Conservation (phyloP, 441 rosid genomes). For the Jatropha multifida region DNA sequence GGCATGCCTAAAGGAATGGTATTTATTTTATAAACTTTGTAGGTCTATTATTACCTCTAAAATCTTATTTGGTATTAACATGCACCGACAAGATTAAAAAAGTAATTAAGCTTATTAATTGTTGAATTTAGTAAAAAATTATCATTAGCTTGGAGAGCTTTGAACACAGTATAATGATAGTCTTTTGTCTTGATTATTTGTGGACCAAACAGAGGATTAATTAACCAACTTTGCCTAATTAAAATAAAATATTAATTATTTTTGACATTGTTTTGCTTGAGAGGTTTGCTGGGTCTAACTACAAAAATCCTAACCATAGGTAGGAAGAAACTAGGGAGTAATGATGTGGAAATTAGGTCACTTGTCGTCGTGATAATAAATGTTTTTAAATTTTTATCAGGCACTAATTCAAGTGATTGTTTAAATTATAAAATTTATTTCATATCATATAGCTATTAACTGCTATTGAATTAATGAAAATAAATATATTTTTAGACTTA, state of each 20-base stretch:
- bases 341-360: not conserved
- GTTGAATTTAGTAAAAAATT: not conserved
- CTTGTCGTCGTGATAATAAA: not conserved
- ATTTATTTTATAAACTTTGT: slow-evolving; percentile 4
- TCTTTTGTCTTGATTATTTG: slow-evolving; percentile 19
- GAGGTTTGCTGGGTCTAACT: not conserved
- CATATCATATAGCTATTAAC: no score
- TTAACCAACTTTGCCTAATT: not conserved
- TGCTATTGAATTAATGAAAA: no score
- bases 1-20: slow-evolving; percentile 8
- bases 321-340: not conserved
- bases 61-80: not conserved
- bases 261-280: not conserved
- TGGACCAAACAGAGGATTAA: slow-evolving; percentile 10
- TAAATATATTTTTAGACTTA: no score
- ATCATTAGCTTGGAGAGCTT: not conserved
- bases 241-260: not conserved
- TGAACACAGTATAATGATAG: not conserved
- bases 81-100: not conserved
- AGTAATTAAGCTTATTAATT: not conserved
- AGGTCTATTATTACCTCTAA: slow-evolving; percentile 1
- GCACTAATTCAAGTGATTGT: no score
- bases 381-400: no score
- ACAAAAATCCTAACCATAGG: not conserved
- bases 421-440: no score